Conservation (phyloP, 257 asterid species). For the Apocynum venetum region DNA sequence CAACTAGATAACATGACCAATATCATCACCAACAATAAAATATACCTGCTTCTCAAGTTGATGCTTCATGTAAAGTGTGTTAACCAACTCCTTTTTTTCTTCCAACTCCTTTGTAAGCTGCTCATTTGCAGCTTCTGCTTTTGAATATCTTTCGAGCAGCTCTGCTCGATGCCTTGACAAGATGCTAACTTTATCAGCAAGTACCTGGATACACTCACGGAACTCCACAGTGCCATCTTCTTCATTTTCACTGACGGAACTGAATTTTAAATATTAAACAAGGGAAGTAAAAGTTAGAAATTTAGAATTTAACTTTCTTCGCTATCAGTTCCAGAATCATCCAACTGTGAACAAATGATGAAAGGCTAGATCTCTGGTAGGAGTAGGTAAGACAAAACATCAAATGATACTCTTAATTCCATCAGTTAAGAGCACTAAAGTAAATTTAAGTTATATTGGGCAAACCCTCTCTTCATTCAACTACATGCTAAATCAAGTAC, state of each 20-base stretch:
- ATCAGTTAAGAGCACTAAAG: neutral
- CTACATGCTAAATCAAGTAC: neutral
- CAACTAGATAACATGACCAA: neutral
- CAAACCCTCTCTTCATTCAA: neutral
- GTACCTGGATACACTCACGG: conserved; percentile 71
- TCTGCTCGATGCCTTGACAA: conserved; percentile 67
- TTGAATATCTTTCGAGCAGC: conserved; percentile 63
- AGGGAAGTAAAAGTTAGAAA: neutral
- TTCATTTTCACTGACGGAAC: conserved; percentile 59
- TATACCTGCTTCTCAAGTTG: conserved; percentile 92
- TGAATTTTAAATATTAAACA: conserved; percentile 21
- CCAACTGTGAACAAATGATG: neutral
- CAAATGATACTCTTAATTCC: neutral
- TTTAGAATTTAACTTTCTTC: neutral
- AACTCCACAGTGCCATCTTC: conserved; percentile 73
- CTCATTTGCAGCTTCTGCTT: conserved; percentile 64
- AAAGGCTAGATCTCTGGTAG: neutral
- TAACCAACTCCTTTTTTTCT: conserved; percentile 77
- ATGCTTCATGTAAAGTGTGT: conserved; percentile 72
- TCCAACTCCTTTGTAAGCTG: conserved; percentile 68
- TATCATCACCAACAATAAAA: neutral
- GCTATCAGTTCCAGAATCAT: neutral
- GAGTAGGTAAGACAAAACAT: neutral
- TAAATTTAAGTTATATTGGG: neutral
- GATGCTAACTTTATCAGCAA: conserved; percentile 76